Percentiles rank a stretch among this genome's conserved stretches.
These are phyloP conservation scores for Asterophora lycoperdoides DNA, from an alignment of 768 basidiomycete genomes.

Conservation along the genomic window DNA sequence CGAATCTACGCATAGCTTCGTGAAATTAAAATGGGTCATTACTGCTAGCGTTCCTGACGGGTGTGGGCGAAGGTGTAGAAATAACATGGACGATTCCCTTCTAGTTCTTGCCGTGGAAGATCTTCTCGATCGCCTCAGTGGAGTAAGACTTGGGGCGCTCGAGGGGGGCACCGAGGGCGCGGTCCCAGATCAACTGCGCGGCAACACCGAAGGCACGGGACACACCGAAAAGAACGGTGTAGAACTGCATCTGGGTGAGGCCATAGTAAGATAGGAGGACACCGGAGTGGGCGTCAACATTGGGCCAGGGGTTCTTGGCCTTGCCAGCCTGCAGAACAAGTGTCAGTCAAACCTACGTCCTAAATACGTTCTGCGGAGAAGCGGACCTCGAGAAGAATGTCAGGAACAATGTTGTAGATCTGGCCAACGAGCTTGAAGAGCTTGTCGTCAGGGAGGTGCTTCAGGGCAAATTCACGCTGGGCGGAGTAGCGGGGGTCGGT, in stretches of 20 bases:
- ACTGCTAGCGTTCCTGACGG: constrained; percentile 1
- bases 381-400: constrained; percentile 77
- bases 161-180: constrained; percentile 85
- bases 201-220: constrained; percentile 92
- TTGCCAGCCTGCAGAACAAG: constrained; percentile 62
- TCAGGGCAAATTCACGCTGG: constrained; percentile 84
- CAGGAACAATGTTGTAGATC: constrained; percentile 83
- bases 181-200: constrained; percentile 90
- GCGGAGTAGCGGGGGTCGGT: constrained; percentile 92
- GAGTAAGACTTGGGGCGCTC: constrained; percentile 94
- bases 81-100: not conserved
- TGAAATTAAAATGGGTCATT: not conserved
- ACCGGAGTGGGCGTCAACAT: constrained; percentile 97
- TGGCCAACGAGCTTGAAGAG: constrained; percentile 93
- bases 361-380: not conserved
- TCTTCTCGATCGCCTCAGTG: constrained; percentile 70
- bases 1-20: not conserved
- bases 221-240: constrained; percentile 96
- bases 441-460: constrained; percentile 82
- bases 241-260: constrained; percentile 88
- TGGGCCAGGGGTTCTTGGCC: constrained; percentile 94
- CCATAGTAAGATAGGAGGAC: constrained; percentile 84
- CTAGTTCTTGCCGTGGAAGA: constrained; percentile 58
- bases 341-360: not conserved
- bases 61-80: no score